Evolutionary conservation across 768 basidiomycete species (phyloP), one percentile per base, ranked within the genome.

Genomic region (Calocera viscosa): DNA sequence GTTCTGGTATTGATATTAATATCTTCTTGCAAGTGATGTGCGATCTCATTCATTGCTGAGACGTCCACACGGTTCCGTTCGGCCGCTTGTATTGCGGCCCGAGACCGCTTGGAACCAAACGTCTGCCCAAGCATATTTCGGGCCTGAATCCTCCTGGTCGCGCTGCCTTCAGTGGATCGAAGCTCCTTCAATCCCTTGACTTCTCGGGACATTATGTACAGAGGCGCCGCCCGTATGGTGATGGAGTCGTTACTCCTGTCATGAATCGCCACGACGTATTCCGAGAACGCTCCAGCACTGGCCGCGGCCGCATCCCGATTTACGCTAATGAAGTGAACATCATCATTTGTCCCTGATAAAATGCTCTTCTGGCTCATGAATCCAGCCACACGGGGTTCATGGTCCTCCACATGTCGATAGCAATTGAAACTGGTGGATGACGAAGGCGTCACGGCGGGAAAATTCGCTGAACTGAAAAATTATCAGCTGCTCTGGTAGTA

Each of bases 101-200:
- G 89, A 49, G 93, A 91, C 74, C 96, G 98, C 78, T 93, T 91
- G 28, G 94, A 95, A 24, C 95, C 95, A 70, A 99, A 99, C 0
- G 89, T 84, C 75, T 93, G 88, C 34, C 95, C 94, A 1, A 99
- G 83, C n/a, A 84, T 80, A 66, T 83, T 89, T 43, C 87, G 82
- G 17, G 87, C 87, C 64, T 86, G 81, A 41, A 82, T 77, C 67
- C 82, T 85, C 67, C 86, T 82, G 60, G 80, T 71, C 63, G 83
- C 77, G 10, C 79, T 75, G 64, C 63, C 64, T 67, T 64, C 40
- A 17, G 84, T 81, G 8, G 82, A 81, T 14, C 80, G 76, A 2
- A 82, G 76, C 16, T 83, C 78, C 19, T 80, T 75, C 40, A 85
- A 78, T 35, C 82, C 85, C 75, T 95, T 98, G 68, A 95, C 91